phyloP scores from a whole-genome alignment of 2,329 filamentous ascomycete genomes.

The Tolypocladium tundrense region DNA sequence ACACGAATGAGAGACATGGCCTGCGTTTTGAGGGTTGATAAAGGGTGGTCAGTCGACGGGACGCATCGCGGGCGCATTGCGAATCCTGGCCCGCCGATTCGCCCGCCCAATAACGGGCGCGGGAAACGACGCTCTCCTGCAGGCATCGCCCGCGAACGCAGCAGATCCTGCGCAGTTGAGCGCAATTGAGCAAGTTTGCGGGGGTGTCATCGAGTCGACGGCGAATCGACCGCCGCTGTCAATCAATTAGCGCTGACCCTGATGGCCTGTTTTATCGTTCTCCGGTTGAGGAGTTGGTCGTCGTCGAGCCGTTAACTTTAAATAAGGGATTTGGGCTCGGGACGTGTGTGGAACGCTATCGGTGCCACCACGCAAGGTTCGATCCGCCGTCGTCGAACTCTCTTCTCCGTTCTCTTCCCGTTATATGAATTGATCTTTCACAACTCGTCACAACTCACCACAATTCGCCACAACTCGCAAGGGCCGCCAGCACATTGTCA shows the following conservation, averaged over 20 bases:
- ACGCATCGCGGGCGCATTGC: not conserved
- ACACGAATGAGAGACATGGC: not conserved
- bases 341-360: not conserved
- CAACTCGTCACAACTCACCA: not conserved
- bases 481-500: too few relatives aligned
- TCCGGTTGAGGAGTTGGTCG: not conserved
- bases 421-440: too few relatives aligned
- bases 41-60: too few relatives aligned
- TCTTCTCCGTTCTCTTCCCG: not conserved
- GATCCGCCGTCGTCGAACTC: not conserved
- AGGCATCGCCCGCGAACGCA: not conserved
- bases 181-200: slow-evolving; percentile 27
- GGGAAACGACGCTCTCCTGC: not conserved
- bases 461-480: not conserved
- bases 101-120: not conserved
- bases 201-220: slow-evolving; percentile 2
- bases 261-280: not conserved
- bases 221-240: not conserved
- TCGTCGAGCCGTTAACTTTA: not conserved
- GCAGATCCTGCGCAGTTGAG: slow-evolving; percentile 11
- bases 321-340: not conserved
- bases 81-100: not conserved
- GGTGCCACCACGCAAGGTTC: not conserved
- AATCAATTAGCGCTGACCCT: not conserved
- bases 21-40: not conserved